Base-by-base conservation (phyloP, 495 filamentous ascomycete species). In the Patellaria atrata region DNA sequence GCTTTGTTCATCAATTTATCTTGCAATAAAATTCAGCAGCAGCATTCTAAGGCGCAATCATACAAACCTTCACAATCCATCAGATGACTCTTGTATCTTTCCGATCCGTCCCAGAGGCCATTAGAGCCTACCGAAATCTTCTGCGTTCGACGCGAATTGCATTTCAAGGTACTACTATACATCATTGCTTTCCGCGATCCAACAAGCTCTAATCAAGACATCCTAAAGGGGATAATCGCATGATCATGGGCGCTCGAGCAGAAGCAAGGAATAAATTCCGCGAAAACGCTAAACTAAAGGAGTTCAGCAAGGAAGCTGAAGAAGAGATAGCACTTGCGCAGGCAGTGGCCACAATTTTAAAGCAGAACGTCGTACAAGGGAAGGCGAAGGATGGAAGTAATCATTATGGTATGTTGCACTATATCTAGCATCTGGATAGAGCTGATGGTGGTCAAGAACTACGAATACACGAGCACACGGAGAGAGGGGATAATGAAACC, bases 331-430 rank as follows among this genome's bases (percentile, higher is more conserved):
- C 71, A 38, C 73, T 91, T 50, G 91, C 87, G 19, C 63, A 85
- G 37, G 82, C 91, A 33, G 73, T 94, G 16, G 82, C 89, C 4
- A 66, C 63, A 35, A 75, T 96, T 38, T 50, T 97, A 43, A 63
- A 72, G 48, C 63, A 80, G 52, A 96, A 96, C 52, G 62, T 96
- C 8, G 83, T 97, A 2, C 89, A 96, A 50, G 89, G 89, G 24
- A 62, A 64, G 26, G 29, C 48, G 18, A 29, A 38, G 30, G 65
- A 67, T 33, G 58, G 58, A 19, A n/a, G n/a, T n/a, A n/a, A n/a
- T n/a, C n/a, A n/a, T n/a, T n/a, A n/a, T n/a, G n/a, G n/a, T n/a
- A n/a, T n/a, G n/a, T n/a, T n/a, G n/a, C n/a, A n/a, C n/a, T n/a
- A n/a, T n/a, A n/a, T n/a, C n/a, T n/a, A n/a, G n/a, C n/a, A n/a